phyloP scores from a whole-genome alignment of 208 protist species.

The Trypanosoma lewisi region DNA sequence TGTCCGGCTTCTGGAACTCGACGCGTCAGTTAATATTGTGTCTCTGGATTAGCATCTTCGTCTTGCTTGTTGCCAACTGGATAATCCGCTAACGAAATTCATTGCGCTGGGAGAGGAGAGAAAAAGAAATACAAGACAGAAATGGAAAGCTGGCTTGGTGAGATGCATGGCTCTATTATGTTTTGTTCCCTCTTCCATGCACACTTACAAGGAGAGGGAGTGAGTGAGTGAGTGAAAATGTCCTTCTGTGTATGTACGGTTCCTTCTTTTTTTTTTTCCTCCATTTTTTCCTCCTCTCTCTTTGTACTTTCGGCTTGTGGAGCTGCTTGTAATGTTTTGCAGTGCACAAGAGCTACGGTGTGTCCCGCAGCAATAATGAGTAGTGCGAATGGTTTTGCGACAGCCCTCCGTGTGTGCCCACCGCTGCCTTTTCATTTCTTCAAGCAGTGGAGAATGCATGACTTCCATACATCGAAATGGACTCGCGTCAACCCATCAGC shows the following conservation, averaged over 20 bases:
- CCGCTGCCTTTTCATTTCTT: constrained; percentile 24
- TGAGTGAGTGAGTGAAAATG: no score
- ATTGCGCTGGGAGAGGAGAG: background rate
- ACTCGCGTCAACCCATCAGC: constrained; percentile 16
- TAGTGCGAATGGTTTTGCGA: background rate
- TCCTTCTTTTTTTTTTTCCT: background rate
- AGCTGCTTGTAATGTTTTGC: background rate
- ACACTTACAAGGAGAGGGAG: no score
- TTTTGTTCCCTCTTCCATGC: no score
- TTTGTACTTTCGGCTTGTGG: background rate
- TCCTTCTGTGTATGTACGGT: background rate
- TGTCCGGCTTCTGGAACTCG: constrained; percentile 60
- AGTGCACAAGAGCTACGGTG: background rate
- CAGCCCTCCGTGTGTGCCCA: constrained; percentile 2
- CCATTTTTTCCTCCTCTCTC: background rate
- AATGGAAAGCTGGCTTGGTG: background rate
- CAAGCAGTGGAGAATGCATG: constrained; percentile 24
- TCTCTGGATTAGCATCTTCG: constrained; percentile 61
- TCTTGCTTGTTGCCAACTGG: constrained; percentile 63
- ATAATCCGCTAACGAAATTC: constrained; percentile 24
- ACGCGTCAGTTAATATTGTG: constrained; percentile 76
- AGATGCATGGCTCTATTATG: background rate
- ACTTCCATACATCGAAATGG: constrained; percentile 28
- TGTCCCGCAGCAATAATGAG: background rate
- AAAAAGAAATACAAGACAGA: background rate